Conservation (phyloP, 1,139 yeast species). For the Hansenula lynferdii region DNA sequence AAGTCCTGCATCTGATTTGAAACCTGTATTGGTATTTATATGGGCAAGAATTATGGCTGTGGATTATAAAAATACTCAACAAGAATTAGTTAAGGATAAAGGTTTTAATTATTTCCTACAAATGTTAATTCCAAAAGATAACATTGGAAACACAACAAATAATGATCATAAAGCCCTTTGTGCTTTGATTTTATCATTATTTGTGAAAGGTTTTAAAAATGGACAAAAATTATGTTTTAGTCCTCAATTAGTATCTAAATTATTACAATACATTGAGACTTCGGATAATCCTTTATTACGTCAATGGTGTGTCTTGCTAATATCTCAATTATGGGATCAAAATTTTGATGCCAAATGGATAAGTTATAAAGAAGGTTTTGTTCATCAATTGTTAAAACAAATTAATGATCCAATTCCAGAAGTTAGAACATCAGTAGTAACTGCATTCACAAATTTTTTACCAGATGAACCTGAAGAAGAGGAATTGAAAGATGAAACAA, state of each 20-base stretch:
- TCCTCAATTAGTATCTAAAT: slow-evolving; percentile 63
- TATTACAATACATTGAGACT: slow-evolving; percentile 60
- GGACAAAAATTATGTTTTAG: slow-evolving; percentile 83
- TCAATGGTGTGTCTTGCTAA: slow-evolving; percentile 84
- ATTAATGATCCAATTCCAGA: slow-evolving; percentile 92
- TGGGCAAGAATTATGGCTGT: slow-evolving; percentile 99
- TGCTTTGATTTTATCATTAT: slow-evolving; percentile 81
- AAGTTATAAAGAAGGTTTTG: slow-evolving; percentile 60
- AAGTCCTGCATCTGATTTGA: slow-evolving; percentile 92
- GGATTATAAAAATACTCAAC: slow-evolving; percentile 85
- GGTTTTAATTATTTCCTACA: slow-evolving; percentile 86
- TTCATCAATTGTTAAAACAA: slow-evolving; percentile 50
- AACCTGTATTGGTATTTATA: slow-evolving; percentile 89
- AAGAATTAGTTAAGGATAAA: slow-evolving; percentile 85
- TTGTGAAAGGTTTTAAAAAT: slow-evolving; percentile 71
- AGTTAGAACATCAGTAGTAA: slow-evolving; percentile 79
- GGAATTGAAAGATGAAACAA: slow-evolving; percentile 37
- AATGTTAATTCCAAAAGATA: slow-evolving; percentile 51
- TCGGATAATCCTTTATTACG: slow-evolving; percentile 83
- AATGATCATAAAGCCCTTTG: slow-evolving; percentile 96
- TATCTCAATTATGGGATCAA: slow-evolving; percentile 72
- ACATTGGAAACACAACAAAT: slow-evolving; percentile 38
- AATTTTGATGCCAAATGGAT: slow-evolving; percentile 76
- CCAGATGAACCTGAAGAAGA: slow-evolving; percentile 41
- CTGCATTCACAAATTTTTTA: slow-evolving; percentile 69